These are phyloP conservation scores for Lindgomyces ingoldianus DNA, from an alignment of 495 filamentous ascomycete species.

Conservation along the genomic window DNA sequence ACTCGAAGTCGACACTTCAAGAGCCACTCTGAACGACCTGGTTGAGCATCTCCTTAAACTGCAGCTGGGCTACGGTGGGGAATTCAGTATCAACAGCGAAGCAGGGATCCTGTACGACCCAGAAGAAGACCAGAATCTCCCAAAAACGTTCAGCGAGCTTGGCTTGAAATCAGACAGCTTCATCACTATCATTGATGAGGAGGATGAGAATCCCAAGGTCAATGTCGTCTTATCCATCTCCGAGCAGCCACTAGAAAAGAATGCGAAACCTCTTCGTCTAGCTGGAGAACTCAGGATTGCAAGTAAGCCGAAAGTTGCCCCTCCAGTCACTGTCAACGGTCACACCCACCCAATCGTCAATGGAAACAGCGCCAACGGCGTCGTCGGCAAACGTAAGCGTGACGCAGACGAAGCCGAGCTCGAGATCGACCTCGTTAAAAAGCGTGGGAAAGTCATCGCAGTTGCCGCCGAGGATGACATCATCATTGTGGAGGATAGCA, in stretches of 20 bases:
- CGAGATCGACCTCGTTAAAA: slow-evolving; percentile 49
- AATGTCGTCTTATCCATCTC: slow-evolving; percentile 71
- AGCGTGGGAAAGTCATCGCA: slow-evolving; percentile 48
- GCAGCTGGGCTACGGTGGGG: slow-evolving; percentile 78
- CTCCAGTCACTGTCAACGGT: slow-evolving; percentile 38
- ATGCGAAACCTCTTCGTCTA: slow-evolving; percentile 51
- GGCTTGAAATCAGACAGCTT: slow-evolving; percentile 72
- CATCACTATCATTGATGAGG: slow-evolving; percentile 81
- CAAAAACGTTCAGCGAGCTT: slow-evolving; percentile 75
- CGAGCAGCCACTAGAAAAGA: slow-evolving; percentile 49
- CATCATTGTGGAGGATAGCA: slow-evolving; percentile 58
- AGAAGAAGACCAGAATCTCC: slow-evolving; percentile 82
- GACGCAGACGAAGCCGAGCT: slow-evolving; percentile 47
- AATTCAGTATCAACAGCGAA: slow-evolving; percentile 74
- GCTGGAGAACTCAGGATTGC: slow-evolving; percentile 54
- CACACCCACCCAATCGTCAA: slow-evolving; percentile 19
- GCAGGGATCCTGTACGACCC: slow-evolving; percentile 79
- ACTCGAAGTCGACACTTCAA: slow-evolving; percentile 66
- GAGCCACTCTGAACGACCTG: slow-evolving; percentile 78
- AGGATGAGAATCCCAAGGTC: slow-evolving; percentile 76
- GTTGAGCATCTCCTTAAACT: slow-evolving; percentile 70
- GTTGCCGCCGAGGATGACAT: slow-evolving; percentile 42
- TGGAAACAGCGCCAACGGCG: slow-evolving; percentile 14
- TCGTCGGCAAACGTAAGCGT: slow-evolving; percentile 38
- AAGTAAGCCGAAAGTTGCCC: slow-evolving; percentile 44